These are phyloP conservation scores for Aspergillus bombycis DNA, from an alignment of 2,329 filamentous ascomycete genomes.

Conservation along the genomic window DNA sequence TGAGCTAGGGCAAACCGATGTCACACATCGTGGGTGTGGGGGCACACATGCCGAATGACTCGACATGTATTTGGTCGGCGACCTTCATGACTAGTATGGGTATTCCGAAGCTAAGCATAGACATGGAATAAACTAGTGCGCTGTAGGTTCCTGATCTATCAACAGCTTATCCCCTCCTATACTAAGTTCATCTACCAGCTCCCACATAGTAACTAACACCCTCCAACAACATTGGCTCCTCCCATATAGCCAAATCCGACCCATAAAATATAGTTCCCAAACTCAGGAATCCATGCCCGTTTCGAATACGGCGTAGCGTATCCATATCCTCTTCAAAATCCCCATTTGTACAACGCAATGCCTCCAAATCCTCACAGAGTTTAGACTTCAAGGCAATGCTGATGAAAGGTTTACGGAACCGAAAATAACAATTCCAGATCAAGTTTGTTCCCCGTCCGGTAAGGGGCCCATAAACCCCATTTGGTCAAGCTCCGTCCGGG, in stretches of 20 bases:
- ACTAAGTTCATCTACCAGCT: background rate
- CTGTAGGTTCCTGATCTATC: background rate
- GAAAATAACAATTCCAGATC: background rate
- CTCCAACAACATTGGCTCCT: background rate
- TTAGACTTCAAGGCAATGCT: background rate
- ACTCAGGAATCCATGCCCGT: background rate
- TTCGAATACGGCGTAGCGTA: background rate
- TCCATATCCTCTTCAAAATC: background rate
- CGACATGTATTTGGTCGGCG: background rate
- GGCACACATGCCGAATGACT: background rate
- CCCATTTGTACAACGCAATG: background rate
- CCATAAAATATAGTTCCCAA: background rate
- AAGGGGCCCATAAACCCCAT: background rate
- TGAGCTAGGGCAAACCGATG: background rate
- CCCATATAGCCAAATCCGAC: background rate
- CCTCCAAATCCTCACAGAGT: background rate
- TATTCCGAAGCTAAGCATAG: background rate
- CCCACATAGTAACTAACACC: background rate
- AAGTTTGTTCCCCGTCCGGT: background rate
- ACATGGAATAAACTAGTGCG: background rate
- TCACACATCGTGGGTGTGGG: background rate
- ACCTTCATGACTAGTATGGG: background rate
- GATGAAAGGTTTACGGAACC: background rate
- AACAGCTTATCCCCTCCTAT: background rate
- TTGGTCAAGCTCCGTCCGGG: background rate